Evolutionary conservation across 2,329 filamentous ascomycete genomes (phyloP), one percentile per base, ranked within the genome.

Genomic region (Bipolaris zeicola): DNA sequence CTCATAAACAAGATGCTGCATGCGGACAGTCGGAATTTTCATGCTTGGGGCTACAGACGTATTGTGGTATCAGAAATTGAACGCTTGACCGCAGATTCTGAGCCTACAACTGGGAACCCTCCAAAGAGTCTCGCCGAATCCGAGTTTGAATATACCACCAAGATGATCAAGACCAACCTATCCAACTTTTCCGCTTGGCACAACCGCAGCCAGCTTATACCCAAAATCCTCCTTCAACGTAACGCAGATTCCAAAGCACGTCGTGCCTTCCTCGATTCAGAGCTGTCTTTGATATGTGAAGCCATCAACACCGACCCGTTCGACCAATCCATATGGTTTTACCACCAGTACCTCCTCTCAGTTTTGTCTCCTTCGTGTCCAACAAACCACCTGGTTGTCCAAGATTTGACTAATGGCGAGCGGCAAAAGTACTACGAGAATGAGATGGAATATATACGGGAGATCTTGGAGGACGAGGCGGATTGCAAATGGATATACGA

Each of bases 101-200:
- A 55, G 46, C 16, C 44, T 48, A 41, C 43, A 11, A 31, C 52
- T 14, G 44, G 41, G 18, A 43, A 46, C 39, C 42, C 50, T 16
- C 18, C 50, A 16, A 44, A 76, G 47, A 90, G 85, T 73, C 86
- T 96, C 82, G 86, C 86, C 1, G 89, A 96, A 76, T 71, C 82
- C 14, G 95, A 99, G 75, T 95, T 96, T 64, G 87, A 85, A 34
- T 98, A 97, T 76, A 97, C 95, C 1, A 93, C 89, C 13, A 89
- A 86, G 70, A 97, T 94, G 91, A 92, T 97, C 67, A 80, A 83
- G 38, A 80, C 78, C n/a, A 90, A 96, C 67, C 81, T 99, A 45
- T 96, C 91, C 38, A 99, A 99, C 74, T 99, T 98, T 74, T 97
- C 92, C 3, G 95, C 95, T 1, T 98, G 95, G 94, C 95, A 99